Base-by-base conservation (phyloP, 148 eudicot species). In the Selenicereus undatus region DNA sequence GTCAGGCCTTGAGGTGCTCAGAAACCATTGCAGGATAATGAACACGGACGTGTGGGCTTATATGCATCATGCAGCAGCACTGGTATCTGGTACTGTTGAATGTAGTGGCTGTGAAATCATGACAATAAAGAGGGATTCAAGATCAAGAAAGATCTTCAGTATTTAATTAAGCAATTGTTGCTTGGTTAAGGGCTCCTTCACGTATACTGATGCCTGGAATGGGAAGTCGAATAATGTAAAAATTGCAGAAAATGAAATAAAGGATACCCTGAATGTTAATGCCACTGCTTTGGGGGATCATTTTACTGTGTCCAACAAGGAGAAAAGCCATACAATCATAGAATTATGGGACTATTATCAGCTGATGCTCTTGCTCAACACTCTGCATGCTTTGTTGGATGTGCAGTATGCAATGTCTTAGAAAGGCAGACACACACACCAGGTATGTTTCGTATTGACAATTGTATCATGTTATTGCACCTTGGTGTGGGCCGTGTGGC, bases 21-120 rank as follows among this genome's bases (percentile, higher is more conserved):
- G 85, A 0, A 88, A 89, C 76, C 87, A 87, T 29, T 90, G 91
- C 42, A 89, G 87, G 29, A 85, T 91, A 22, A 87, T 88, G 39
- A 85, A 86, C 42, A 92, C 90, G 18, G 93, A 90, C 66, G 83
- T 88, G 26, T 93, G 95, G 95, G 89, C 93, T 43, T 12, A 2
- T 48, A 48, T 4, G 52, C 14, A 10, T 48, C 13, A 48, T 48
- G 52, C 52, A 11, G 52, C 52, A 12, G 81, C 91, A 0, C 87
- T 90, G 16, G 82, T 90, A 26, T 88, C 86, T 82, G 88, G 90
- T 72, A 88, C 86, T 1, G 92, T 90, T 76, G 91, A 88, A 24
- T 43, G 75, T n/a, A 76, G 75, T 18, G 90, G 92, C 54, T 72
- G 36, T 50, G 82, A 87, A 27, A 88, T 90, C 7, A 81, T 6